A percentile compares a stretch with the other conserved stretches of the same genome.
These are phyloP conservation scores for Fraxinus angustifolia DNA, from an alignment of 305 asterid genomes.

Conservation along the genomic window DNA sequence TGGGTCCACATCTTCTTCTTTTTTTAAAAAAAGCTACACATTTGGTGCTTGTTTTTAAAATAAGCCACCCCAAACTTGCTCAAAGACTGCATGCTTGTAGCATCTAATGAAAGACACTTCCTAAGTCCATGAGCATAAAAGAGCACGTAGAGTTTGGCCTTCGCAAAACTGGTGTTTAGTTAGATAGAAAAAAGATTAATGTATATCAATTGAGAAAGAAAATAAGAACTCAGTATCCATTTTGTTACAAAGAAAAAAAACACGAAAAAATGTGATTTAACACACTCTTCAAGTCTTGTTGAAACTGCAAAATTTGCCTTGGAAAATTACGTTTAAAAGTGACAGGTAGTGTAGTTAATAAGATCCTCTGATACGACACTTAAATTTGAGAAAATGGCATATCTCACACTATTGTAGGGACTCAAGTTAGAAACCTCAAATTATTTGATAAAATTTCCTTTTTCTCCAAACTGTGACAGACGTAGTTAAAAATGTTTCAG, in stretches of 20 bases:
- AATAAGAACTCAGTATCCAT: not conserved
- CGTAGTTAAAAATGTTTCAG: not conserved
- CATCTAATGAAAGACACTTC: not conserved
- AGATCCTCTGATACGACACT: not conserved
- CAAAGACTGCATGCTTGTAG: not conserved
- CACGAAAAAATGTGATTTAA: not conserved
- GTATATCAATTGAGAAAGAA: not conserved
- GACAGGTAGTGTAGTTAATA: not conserved
- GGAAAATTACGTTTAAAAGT: not conserved
- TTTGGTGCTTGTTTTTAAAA: not conserved
- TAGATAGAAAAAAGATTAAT: not conserved
- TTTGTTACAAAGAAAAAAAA: not conserved
- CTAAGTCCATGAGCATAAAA: not conserved
- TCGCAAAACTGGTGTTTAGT: not conserved
- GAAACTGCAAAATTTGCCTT: not conserved
- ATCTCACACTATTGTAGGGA: not conserved
- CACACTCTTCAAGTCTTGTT: not conserved
- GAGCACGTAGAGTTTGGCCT: not conserved
- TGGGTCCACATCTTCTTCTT: not conserved
- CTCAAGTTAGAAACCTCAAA: not conserved
- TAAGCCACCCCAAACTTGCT: not conserved
- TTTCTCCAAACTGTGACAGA: not conserved
- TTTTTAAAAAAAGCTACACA: not conserved
- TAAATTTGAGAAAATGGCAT: not conserved
- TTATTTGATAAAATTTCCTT: not conserved